Base-by-base conservation (phyloP, 352 stramenopile species). In the Pythium dissimile region DNA sequence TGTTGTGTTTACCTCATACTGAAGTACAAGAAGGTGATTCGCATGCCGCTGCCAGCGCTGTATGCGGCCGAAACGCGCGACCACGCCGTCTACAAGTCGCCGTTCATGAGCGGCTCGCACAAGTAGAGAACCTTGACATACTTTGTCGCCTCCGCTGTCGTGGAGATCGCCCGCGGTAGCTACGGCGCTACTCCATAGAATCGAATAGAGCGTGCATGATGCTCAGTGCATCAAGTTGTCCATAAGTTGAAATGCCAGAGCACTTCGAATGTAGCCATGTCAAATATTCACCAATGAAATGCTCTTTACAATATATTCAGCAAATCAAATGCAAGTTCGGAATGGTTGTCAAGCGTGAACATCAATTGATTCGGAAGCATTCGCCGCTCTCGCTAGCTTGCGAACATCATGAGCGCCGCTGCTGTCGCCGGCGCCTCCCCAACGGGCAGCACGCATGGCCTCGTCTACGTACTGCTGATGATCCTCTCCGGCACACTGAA, bases 1-100 rank as follows among this genome's bases (percentile, higher is more conserved):
- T n/a, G n/a, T n/a, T n/a, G n/a, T n/a, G n/a, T n/a, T n/a, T n/a
- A n/a, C n/a, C n/a, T n/a, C n/a, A n/a, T n/a, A n/a, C n/a, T n/a
- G n/a, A n/a, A 91, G 81, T 90, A 90, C 75, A 92, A 92, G 72
- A 83, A 90, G 64, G 61, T 92, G 27, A 69, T 90, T 24, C 58
- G 55, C 24, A 64, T 90, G 37, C 80, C 83, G 1, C n/a, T 73
- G 12, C 20, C 46, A 5, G 60, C 54, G 52, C 53, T 88, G 28
- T 92, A 89, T 50, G 67, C 59, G 24, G 60, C 64, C 2, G 77
- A 92, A 46, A 54, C 70, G 47, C 77, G 61, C 46, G 75, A 76
- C 38, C 59, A 56, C 28, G 45, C 45, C 0, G 68, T 65, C 15
- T 72, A 71, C 66, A 88, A 83, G 55, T 88, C 79, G 44, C 82